Evolutionary conservation across 208 protist genomes (phyloP), one percentile per base, ranked within the genome.

Genomic region (Crithidia sp.): DNA sequence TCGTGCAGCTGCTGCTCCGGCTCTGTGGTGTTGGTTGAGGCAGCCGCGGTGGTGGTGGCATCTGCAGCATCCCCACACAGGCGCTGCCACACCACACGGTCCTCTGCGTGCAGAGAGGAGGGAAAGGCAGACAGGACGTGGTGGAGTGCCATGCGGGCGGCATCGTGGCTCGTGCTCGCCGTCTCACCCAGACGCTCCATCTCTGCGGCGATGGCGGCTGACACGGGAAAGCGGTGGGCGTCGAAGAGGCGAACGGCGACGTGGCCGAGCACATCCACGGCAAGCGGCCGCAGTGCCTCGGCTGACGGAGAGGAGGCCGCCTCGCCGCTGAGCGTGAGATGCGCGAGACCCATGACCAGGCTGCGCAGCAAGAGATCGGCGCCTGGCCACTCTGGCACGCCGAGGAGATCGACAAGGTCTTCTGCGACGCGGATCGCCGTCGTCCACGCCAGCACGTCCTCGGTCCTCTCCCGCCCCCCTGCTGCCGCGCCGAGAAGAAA

Each of bases 371-470:
- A 74, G 14, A 85, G 36, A 67, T 97, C 90, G 5, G 90, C 93
- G 3, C 57, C 87, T 7, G 90, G 89, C 81, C 85, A 97, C 62
- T 93, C 86, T 5, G 89, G 89, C 36, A 85, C 52, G 13, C 87
- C 83, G 3, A 97, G 55, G 28, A 95, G 81, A 39, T 87, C 74
- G n/a, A 84, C 76, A 28, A 95, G 73, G 79, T 97, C 90, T 66
- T 95, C 90, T 37, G 80, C 74, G 28, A 97, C 61, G 49, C 83
- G 82, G 40, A 88, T 55, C 53, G 85, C 67, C 28, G 79, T 36
- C 10, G 62, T 54, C 70, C 69, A 74, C 57, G 80, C 73, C 17
- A 76, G 39, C 54, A 83, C 75, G n/a, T 84, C 64, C 58, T 90
- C 88, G 0, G 67, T 50, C 62, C 82, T 83, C 40, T 83, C 74